Evolutionary conservation across 2,329 filamentous ascomycete genomes (phyloP).

Genomic region (Fusarium newnesense): DNA sequence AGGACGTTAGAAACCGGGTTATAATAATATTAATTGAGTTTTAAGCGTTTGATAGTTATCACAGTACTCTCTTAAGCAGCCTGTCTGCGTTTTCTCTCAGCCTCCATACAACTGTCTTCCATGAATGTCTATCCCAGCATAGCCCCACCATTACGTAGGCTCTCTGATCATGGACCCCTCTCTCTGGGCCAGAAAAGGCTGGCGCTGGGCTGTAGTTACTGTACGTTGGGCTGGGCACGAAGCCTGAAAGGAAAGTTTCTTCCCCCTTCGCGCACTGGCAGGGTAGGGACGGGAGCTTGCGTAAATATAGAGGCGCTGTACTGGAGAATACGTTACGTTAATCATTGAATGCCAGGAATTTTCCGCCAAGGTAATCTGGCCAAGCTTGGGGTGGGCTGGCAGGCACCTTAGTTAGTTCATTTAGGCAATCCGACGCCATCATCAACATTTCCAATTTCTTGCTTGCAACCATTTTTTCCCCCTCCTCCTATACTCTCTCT

Average conservation of each 20-base stretch:
- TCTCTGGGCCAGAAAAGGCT: constrained; percentile 3
- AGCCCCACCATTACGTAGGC: constrained; percentile 53
- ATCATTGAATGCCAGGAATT: constrained; percentile 22
- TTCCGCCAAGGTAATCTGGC: constrained; percentile 31
- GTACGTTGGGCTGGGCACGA: neutral
- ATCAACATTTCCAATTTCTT: constrained; percentile 32
- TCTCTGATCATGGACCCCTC: constrained; percentile 18
- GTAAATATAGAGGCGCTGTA: neutral
- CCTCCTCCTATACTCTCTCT: neutral
- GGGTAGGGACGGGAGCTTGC: neutral
- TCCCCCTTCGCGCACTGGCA: neutral
- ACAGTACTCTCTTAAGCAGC: neutral
- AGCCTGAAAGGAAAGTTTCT: constrained; percentile 20
- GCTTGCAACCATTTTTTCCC: constrained; percentile 4
- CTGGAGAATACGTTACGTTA: neutral
- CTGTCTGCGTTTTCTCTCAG: neutral
- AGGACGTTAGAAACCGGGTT: too few relatives aligned
- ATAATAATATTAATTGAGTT: neutral
- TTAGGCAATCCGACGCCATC: constrained; percentile 42
- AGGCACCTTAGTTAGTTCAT: constrained; percentile 16
- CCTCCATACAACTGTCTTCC: neutral
- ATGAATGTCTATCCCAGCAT: constrained; percentile 17
- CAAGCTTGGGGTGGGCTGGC: constrained; percentile 1
- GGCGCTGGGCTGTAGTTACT: neutral
- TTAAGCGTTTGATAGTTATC: neutral